These are phyloP conservation scores for Cryptosporidium sp. DNA, from an alignment of 169 alveolate genomes.

Conservation along the genomic window DNA sequence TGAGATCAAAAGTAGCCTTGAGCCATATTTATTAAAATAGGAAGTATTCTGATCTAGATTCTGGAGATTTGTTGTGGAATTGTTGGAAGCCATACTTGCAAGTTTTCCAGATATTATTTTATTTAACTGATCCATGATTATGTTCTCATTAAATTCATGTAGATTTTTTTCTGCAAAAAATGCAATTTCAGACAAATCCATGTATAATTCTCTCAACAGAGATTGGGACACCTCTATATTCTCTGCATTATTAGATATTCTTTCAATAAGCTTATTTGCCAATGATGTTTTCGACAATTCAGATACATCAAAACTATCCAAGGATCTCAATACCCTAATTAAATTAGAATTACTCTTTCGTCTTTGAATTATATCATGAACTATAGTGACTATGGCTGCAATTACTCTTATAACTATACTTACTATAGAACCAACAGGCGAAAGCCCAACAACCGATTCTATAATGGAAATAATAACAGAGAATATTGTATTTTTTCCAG, in stretches of 20 bases:
- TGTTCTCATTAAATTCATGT: neutral
- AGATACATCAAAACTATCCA: conserved; percentile 27
- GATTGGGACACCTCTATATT: conserved; percentile 14
- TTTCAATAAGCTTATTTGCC: conserved; percentile 36
- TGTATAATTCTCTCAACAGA: conserved; percentile 12
- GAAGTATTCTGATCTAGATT: neutral
- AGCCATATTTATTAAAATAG: neutral
- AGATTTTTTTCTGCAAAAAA: neutral
- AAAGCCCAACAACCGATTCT: conserved; percentile 31
- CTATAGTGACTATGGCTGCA: conserved; percentile 52
- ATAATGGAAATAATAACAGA: conserved; percentile 31
- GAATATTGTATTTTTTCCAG: conserved; percentile 42
- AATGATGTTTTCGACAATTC: conserved; percentile 20
- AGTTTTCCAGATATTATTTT: conserved; percentile 15
- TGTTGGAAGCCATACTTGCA: conserved; percentile 17
- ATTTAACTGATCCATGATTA: conserved; percentile 12
- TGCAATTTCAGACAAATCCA: conserved; percentile 40
- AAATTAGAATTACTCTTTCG: conserved; percentile 46
- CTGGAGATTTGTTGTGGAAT: neutral
- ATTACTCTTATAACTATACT: conserved; percentile 45
- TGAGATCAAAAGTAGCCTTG: neutral
- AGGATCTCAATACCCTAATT: conserved; percentile 11
- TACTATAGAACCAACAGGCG: conserved; percentile 55
- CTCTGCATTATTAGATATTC: conserved; percentile 5
- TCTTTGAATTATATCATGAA: conserved; percentile 42